Evolutionary conservation across 805 yeast genomes (phyloP), one percentile per base, ranked within the genome.

Genomic region (Schizosaccharomyces cryophilus): DNA sequence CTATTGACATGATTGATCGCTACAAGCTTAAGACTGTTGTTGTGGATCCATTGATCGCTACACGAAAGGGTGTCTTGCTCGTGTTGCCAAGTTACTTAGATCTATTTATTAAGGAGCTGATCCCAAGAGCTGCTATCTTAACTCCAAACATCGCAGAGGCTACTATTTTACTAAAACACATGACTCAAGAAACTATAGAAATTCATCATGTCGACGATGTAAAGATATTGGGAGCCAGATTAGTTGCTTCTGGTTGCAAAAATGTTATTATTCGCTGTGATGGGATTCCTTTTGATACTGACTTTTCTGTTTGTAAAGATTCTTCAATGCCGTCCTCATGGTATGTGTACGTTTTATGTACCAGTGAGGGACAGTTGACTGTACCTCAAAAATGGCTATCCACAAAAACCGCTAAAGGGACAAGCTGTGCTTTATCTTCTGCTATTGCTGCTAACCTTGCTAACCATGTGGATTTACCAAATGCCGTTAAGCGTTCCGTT

Each of bases 101-200:
- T 13, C 69, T 69, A 38, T 74, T 79, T 42, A 67, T 81, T 17
- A 66, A 70, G 0, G 68, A 67, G 24, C 66, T 85, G 47, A 70
- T 83, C 40, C 78, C 77, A 0, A 65, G 72, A 31, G 82, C 88
- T 1, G 76, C 77, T 6, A 67, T 87, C 45, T 69, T 85, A 38
- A 87, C 95, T 0, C 95, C 95, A 5, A 87, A 87, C 65, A 72
- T 78, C 45, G 75, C 76, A 4, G 95, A 87, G 69, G 90, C 93
- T 1, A 64, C 66, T 29, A 67, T 71, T 51, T 66, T 81, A 15
- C 66, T 65, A 62, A 55, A 66, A 17, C 56, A 51, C 2, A 24
- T 51, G 56, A 51, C 56, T 24, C 6, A 29, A 4, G 56, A 51
- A 26, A 24, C 35, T 7, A 5, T 51, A 7, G 56, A 29, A 1